Evolutionary conservation across 371 early-diverging fungal genomes (phyloP), one percentile per base, ranked within the genome.

Genomic region (Mortierella sp.): DNA sequence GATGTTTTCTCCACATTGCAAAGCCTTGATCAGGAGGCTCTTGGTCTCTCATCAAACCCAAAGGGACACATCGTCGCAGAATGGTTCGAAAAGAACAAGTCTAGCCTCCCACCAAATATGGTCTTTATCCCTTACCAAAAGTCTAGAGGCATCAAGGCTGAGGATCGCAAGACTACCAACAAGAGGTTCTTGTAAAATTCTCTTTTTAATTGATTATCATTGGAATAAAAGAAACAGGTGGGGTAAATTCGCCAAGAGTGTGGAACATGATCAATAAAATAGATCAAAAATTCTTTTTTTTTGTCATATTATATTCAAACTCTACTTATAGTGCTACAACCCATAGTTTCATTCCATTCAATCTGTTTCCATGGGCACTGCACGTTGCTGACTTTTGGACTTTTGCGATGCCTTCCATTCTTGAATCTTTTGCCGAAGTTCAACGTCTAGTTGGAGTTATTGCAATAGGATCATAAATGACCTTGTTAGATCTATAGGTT

Each of bases 11-110:
- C 65, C 2, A 62, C 65, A 12, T 34, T 79, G 42, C 58, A 66
- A 34, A 40, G 29, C 23, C 37, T 73, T 26, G 64, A 69, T 29
- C 51, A 62, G 37, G 74, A 56, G 13, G 31, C 65, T 0, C 22
- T 42, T 4, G 56, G 37, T 19, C 57, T 67, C 9, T 40, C 64
- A 13, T 32, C 26, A 0, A 69, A 77, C 63, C 72, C 73, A 43
- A 72, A 77, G 37, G 79, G 79, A n/a, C 79, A 79, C 32, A 67
- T 73, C 3, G 79, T 79, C 43, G 79, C 79, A 28, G 74, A 79
- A 59, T 79, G 79, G 79, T 79, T 79, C 64, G 64, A 60, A 35
- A 71, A 68, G 65, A 77, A 77, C 69, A 66, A 76, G 61, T 28
- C 42, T 0, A 40, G 58, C 15, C 34, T 79, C 23, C 79, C 79